A percentile compares a stretch with the other conserved stretches of the same genome.
These are phyloP conservation scores for Yamadazyma diddensiae DNA, from an alignment of 1,139 yeast species.

Conservation along the genomic window DNA sequence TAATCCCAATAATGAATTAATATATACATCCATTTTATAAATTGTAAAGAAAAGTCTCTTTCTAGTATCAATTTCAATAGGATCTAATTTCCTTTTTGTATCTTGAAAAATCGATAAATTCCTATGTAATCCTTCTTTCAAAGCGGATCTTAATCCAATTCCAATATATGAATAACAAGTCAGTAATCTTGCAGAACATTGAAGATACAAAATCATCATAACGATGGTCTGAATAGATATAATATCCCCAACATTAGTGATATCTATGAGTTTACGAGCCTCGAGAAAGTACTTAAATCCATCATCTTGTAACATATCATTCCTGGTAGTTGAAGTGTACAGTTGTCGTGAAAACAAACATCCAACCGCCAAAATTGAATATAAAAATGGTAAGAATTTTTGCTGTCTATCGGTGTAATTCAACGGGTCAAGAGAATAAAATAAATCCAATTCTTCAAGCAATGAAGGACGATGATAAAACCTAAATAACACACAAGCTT, in stretches of 20 bases:
- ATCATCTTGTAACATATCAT: conserved; percentile 56
- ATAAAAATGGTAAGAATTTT: conserved; percentile 73
- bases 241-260: conserved; percentile 47
- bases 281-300: conserved; percentile 83
- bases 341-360: conserved; percentile 57
- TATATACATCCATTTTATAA: conserved; percentile 87
- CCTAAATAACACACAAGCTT: conserved; percentile 79
- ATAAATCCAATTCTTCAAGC: conserved; percentile 48
- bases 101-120: conserved; percentile 55
- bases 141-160: conserved; percentile 82
- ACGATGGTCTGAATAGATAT: conserved; percentile 65
- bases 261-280: conserved; percentile 73
- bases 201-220: conserved; percentile 72
- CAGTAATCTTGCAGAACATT: conserved; percentile 85
- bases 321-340: conserved; percentile 17
- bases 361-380: conserved; percentile 57
- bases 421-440: conserved; percentile 62
- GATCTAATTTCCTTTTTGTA: conserved; percentile 55
- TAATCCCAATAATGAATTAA: conserved; percentile 83
- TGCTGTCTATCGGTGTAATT: conserved; percentile 73
- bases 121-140: conserved; percentile 85
- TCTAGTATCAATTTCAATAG: conserved; percentile 81
- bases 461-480: conserved; percentile 85
- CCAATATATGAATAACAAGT: conserved; percentile 93
- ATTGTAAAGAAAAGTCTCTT: conserved; percentile 86